These are phyloP conservation scores for Hysterangium stoloniferum DNA, from an alignment of 768 basidiomycete genomes.

Conservation along the genomic window DNA sequence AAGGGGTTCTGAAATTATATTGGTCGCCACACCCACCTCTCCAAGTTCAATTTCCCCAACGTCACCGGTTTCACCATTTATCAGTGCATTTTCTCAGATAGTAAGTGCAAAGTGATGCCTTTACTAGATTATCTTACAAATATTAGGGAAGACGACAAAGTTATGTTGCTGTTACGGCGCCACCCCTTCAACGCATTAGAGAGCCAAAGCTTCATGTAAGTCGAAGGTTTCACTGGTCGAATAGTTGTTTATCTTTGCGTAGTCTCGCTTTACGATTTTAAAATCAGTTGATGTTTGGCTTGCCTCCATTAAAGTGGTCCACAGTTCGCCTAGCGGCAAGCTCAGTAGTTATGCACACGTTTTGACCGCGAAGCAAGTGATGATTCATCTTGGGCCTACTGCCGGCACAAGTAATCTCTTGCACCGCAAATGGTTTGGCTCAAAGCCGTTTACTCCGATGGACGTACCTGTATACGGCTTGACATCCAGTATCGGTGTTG, in stretches of 20 bases:
- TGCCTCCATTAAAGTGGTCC: constrained; percentile 42
- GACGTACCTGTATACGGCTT: constrained; percentile 45
- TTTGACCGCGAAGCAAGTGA: constrained; percentile 18
- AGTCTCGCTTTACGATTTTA: constrained; percentile 44
- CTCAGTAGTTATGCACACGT: background rate
- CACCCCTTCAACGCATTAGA: background rate
- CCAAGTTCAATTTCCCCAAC: background rate
- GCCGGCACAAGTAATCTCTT: constrained; percentile 35
- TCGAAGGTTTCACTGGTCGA: constrained; percentile 12
- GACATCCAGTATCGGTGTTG: constrained; percentile 32
- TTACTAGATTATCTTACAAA: background rate
- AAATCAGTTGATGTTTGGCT: constrained; percentile 32
- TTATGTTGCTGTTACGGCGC: background rate
- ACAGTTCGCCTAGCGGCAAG: constrained; percentile 18
- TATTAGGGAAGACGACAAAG: background rate
- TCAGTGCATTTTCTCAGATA: background rate
- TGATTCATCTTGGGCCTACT: constrained; percentile 39
- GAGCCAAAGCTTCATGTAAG: constrained; percentile 4
- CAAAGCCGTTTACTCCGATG: constrained; percentile 22
- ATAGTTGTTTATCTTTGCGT: background rate
- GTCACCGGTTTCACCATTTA: background rate
- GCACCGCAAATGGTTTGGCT: constrained; percentile 50
- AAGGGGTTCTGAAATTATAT: too few relatives aligned
- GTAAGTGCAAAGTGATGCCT: background rate
- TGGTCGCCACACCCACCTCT: too few relatives aligned